Evolutionary conservation across 768 basidiomycete species (phyloP), one percentile per base, ranked within the genome.

Genomic region (Termitomyces sp.): DNA sequence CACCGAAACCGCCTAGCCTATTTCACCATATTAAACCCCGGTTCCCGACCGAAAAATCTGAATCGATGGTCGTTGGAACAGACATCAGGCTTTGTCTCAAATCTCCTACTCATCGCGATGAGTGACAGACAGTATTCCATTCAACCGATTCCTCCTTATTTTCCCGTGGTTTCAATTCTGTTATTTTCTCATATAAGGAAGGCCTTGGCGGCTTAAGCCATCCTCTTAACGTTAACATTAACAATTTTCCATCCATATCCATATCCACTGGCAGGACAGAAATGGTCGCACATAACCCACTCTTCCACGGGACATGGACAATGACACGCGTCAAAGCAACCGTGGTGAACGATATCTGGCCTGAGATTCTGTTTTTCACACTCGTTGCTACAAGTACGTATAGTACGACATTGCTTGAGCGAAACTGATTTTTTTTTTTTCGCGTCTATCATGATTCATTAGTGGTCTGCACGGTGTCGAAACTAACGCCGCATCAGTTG

Each of bases 291-390:
- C 58, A 67, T 20, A 76, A 78, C 56, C 76, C 77, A 5, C 71
- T 79, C 27, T 78, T 79, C 65, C 70, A 68, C 39, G 76, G 76
- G 50, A 66, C 66, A 45, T 80, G 76, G 74, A 76, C 75, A 23
- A 48, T 72, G 43, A 80, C 77, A 64, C 77, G 76, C 61, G 79
- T 82, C 64, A 69, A 78, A 53, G 79, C 81, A 2, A 84, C 81
- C 23, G 81, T 86, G 55, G 70, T 84, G 52, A 83, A 84, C 59
- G 82, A 83, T 63, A 82, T 83, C 18, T 85, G 81, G 81, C 81
- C 80, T 1, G 81, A 84, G 59, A 77, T 80, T 16, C 35, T 78
- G 0, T 85, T 88, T 71, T 87, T 88, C 70, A 74, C 79, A 0
- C 64, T 75, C 5, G 63, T 86, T 22, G 81, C 84, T 1, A 74